Evolutionary conservation across 257 asterid species (phyloP), one percentile per base, ranked within the genome.

Genomic region (Plantago elongata): DNA sequence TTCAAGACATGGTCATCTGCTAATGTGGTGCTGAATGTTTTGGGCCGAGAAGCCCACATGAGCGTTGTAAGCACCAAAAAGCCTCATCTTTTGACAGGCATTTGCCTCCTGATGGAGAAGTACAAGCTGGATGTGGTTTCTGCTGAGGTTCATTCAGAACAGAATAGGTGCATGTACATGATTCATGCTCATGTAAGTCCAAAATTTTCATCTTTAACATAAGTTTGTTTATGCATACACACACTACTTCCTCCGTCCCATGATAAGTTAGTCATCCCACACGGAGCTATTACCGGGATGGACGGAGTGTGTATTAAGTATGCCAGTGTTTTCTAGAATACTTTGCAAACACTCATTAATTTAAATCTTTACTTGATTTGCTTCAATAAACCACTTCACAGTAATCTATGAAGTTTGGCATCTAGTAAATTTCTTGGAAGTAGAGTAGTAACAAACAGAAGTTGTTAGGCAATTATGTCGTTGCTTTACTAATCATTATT

Each of bases 1-100:
- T 79, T 75, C 75, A 77, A 74, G 66, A 76, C 84, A 10, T 85
- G 90, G 90, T 69, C 78, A 1, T 83, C 86, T 16, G 78, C 94
- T 0, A 83, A 85, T 47, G 79, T 85, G 15, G 72, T 69, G 22
- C 56, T 85, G 9, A 85, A 65, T 48, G 48, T 77, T 0, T 78
- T 78, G 12, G 90, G 94, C 9, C 71, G 57, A 13, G 88, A 85
- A 13, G 94, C 83, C 0, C 95, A 85, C n/a, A 69, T 85, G 40
- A 85, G 74, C 64, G 61, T 85, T 0, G 83, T 90, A 68, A 62
- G 77, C 58, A 8, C 49, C 9, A 71, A 37, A 52, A 85, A 80
- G 67, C 71, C 81, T 34, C 84, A 80, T 7, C 69, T 83, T 51
- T 61, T 85, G 11, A 45, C 81, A 0, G 62, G 75, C 18, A 63